These are phyloP conservation scores for Mycena vitilis DNA, from an alignment of 768 basidiomycete species.

Conservation along the genomic window DNA sequence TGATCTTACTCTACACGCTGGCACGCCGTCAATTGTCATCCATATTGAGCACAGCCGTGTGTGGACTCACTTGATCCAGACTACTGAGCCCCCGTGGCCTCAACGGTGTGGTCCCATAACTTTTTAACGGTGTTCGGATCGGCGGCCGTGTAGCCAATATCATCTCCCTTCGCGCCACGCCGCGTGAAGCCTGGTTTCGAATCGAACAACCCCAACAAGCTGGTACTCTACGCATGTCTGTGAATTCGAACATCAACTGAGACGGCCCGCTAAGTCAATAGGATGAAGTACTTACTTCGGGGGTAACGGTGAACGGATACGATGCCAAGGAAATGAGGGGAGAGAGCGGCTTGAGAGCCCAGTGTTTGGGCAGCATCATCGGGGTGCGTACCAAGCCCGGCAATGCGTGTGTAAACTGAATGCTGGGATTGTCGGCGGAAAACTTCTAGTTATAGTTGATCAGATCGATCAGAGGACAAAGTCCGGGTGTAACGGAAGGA, in stretches of 20 bases:
- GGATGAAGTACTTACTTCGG: slow-evolving; percentile 23
- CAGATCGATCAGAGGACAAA: neutral
- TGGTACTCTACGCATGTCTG: slow-evolving; percentile 36
- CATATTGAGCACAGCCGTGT: too few species aligned
- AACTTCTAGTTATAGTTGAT: slow-evolving; percentile 43
- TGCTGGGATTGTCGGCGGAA: slow-evolving; percentile 43
- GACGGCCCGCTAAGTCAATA: neutral
- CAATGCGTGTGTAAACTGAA: slow-evolving; percentile 50
- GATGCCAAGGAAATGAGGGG: slow-evolving; percentile 29
- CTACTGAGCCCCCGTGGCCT: slow-evolving; percentile 10
- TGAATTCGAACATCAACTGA: neutral
- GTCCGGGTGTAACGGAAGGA: neutral
- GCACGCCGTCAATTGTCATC: neutral
- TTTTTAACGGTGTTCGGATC: slow-evolving; percentile 18
- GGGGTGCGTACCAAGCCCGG: slow-evolving; percentile 53
- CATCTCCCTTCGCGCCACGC: slow-evolving; percentile 35
- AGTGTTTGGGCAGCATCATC: slow-evolving; percentile 33
- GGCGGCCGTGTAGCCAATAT: slow-evolving; percentile 35
- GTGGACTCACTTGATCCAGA: neutral
- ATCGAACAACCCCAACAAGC: slow-evolving; percentile 30
- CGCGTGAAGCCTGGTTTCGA: slow-evolving; percentile 32
- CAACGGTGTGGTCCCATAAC: slow-evolving; percentile 40
- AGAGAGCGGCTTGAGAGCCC: slow-evolving; percentile 24
- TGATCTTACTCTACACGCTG: neutral
- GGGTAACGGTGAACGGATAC: slow-evolving; percentile 31